A percentile compares a stretch with the other conserved stretches of the same genome.
Evolutionary conservation across 1,139 yeast genomes (phyloP).

Genomic region (Suhomyces coccinellae): DNA sequence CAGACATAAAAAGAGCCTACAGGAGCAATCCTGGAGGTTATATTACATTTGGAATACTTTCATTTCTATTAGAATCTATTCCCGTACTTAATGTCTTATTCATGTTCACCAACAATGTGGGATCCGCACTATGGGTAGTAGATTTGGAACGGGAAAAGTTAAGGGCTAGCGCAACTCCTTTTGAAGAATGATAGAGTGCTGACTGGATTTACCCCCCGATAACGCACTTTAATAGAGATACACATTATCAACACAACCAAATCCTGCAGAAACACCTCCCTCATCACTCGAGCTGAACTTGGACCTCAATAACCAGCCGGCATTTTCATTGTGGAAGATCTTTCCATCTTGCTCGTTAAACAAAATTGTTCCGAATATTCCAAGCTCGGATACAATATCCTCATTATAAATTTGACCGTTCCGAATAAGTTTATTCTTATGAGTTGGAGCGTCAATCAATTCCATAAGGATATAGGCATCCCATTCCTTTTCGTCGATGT

Average conservation of each 20-base stretch:
- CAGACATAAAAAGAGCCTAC: slow-evolving; percentile 35
- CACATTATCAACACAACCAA: slow-evolving; percentile 89
- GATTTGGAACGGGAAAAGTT: slow-evolving; percentile 25
- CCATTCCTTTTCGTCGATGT: slow-evolving; percentile 74
- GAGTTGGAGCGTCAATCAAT: slow-evolving; percentile 73
- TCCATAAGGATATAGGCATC: slow-evolving; percentile 93
- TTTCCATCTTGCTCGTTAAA: slow-evolving; percentile 66
- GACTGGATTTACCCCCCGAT: not conserved
- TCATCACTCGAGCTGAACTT: slow-evolving; percentile 86
- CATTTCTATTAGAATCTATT: slow-evolving; percentile 57
- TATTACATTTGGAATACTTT: slow-evolving; percentile 57
- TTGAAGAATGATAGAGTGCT: not conserved
- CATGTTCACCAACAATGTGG: slow-evolving; percentile 64
- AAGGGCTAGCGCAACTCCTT: not conserved
- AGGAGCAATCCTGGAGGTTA: slow-evolving; percentile 34
- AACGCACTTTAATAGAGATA: slow-evolving; percentile 36
- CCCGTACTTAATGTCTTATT: slow-evolving; percentile 64
- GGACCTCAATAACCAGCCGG: slow-evolving; percentile 87
- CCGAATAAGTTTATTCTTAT: slow-evolving; percentile 68
- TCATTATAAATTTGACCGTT: slow-evolving; percentile 62
- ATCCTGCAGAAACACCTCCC: slow-evolving; percentile 99
- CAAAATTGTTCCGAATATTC: slow-evolving; percentile 80
- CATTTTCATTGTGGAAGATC: slow-evolving; percentile 59
- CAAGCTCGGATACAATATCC: slow-evolving; percentile 82
- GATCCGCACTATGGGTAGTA: slow-evolving; percentile 74